Conservation (phyloP, 148 eudicot species). For the Silene uniflora region DNA sequence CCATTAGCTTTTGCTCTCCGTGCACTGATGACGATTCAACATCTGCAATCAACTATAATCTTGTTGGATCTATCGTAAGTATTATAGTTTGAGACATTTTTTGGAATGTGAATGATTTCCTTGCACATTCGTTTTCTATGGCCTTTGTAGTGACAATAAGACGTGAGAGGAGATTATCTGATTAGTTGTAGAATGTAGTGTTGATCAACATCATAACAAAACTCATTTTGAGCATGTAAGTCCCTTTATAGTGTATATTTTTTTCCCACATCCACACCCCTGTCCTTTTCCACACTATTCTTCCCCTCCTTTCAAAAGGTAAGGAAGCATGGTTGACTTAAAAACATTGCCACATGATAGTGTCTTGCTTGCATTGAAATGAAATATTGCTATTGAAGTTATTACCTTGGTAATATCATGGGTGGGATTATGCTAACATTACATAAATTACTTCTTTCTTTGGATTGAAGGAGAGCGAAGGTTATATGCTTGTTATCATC, state of each 20-base stretch:
- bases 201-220: slow-evolving; percentile 1
- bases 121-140: not conserved
- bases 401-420: not conserved
- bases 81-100: slow-evolving; percentile 1
- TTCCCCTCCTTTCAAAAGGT: not conserved
- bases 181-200: not conserved
- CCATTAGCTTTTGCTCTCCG: slow-evolving; percentile 70
- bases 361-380: not conserved
- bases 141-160: not conserved
- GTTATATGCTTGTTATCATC: not conserved
- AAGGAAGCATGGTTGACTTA: not conserved
- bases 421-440: not conserved
- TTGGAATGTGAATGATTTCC: not conserved
- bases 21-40: slow-evolving; percentile 42
- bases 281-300: not conserved
- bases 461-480: not conserved
- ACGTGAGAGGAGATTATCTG: not conserved
- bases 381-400: not conserved
- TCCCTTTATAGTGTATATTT: not conserved
- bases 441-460: not conserved
- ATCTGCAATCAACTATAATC: slow-evolving; percentile 57
- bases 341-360: not conserved
- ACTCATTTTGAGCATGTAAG: not conserved
- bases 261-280: not conserved
- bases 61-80: slow-evolving; percentile 79